These are phyloP conservation scores for Triticum turgidum DNA, from an alignment of 176 grass and related monocot genomes.

Conservation along the genomic window DNA sequence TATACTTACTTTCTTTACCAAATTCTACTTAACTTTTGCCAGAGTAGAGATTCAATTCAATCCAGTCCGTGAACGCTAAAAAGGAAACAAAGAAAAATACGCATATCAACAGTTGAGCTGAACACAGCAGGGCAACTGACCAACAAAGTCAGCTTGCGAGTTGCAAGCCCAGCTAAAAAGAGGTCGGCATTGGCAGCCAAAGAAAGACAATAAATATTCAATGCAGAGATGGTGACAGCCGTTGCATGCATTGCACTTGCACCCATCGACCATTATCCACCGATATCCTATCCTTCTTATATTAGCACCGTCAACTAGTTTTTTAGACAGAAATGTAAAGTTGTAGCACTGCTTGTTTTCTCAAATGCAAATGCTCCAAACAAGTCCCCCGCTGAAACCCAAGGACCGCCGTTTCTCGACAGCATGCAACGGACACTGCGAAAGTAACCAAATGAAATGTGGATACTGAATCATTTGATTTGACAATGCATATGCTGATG, in stretches of 20 bases:
- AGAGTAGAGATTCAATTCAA: background rate
- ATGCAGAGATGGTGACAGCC: background rate
- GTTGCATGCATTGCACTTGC: background rate
- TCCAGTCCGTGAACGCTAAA: background rate
- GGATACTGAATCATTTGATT: conserved; percentile 21
- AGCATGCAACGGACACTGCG: background rate
- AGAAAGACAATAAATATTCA: background rate
- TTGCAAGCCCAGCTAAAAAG: background rate
- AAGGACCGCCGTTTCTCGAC: background rate
- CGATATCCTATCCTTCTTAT: background rate
- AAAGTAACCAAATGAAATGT: background rate
- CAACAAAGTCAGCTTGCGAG: conserved; percentile 11
- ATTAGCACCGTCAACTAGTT: conserved; percentile 16
- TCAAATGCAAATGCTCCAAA: conserved; percentile 27
- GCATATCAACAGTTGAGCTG: background rate
- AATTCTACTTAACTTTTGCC: background rate
- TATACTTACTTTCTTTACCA: background rate
- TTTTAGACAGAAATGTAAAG: background rate
- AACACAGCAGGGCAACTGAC: background rate
- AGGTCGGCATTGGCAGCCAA: background rate
- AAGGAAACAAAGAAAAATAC: background rate
- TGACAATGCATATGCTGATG: background rate
- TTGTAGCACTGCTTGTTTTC: background rate
- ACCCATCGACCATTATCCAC: background rate
- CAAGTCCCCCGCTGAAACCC: conserved; percentile 26